phyloP scores from a whole-genome alignment of 306 rosid species.

The Sicyos edulis region DNA sequence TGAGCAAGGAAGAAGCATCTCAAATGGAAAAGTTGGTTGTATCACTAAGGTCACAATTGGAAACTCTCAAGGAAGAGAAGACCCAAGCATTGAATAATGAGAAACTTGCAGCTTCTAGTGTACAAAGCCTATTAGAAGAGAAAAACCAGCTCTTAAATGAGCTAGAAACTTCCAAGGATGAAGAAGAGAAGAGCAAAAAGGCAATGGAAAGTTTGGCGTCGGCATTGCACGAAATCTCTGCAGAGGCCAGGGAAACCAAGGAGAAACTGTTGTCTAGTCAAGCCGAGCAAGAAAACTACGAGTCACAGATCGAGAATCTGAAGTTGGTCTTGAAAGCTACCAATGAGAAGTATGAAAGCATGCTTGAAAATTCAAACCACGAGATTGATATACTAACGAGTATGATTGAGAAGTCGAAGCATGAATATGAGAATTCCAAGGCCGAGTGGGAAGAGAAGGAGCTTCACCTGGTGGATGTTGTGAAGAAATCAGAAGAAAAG shows the following conservation, averaged over 20 bases:
- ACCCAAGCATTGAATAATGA: constrained; percentile 66
- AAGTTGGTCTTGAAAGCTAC: constrained; percentile 55
- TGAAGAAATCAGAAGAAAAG: constrained; percentile 58
- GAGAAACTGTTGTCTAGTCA: constrained; percentile 53
- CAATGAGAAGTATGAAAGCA: constrained; percentile 60
- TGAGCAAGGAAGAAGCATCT: constrained; percentile 51
- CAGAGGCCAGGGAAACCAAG: constrained; percentile 80
- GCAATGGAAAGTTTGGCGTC: constrained; percentile 97
- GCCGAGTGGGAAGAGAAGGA: constrained; percentile 79
- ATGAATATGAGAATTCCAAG: constrained; percentile 39
- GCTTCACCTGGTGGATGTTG: constrained; percentile 52
- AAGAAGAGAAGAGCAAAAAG: constrained; percentile 83
- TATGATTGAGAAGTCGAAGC: constrained; percentile 45
- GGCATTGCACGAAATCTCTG: constrained; percentile 79
- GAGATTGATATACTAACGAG: constrained; percentile 53
- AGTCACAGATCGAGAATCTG: constrained; percentile 61
- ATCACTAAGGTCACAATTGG: constrained; percentile 49
- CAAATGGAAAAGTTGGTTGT: constrained; percentile 48
- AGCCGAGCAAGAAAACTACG: constrained; percentile 42
- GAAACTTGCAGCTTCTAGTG: constrained; percentile 71
- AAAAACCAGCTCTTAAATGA: constrained; percentile 62
- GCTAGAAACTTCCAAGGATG: constrained; percentile 61
- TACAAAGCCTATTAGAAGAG: constrained; percentile 73
- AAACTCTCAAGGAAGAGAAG: constrained; percentile 62
- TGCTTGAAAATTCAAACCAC: constrained; percentile 59